A percentile compares a stretch with the other conserved stretches of the same genome.
phyloP scores from a whole-genome alignment of 2,329 filamentous ascomycete species.

The Calcarisporium arbuscula region DNA sequence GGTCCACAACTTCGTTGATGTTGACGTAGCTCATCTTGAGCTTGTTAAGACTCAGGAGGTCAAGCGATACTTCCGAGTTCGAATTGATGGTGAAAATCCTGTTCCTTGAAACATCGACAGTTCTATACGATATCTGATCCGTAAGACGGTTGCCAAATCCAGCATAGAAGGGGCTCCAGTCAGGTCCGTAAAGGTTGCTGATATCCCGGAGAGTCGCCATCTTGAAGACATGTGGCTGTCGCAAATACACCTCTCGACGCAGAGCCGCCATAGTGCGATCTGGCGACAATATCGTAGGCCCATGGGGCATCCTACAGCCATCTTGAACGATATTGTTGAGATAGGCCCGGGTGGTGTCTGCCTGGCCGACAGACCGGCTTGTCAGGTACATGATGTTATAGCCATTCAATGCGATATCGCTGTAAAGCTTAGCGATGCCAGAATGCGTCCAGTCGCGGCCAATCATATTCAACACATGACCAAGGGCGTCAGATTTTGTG shows the following conservation, averaged over 20 bases:
- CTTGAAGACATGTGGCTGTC: slow-evolving; percentile 98
- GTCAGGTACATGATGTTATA: slow-evolving; percentile 99
- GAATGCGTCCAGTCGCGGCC: slow-evolving; percentile 97
- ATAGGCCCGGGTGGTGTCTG: slow-evolving; percentile 84
- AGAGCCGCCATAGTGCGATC: slow-evolving; percentile 92
- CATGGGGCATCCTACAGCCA: slow-evolving; percentile 75
- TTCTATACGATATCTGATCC: slow-evolving; percentile 91
- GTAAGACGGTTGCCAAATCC: slow-evolving; percentile 96
- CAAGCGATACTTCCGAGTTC: slow-evolving; percentile 89
- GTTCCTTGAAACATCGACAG: slow-evolving; percentile 88
- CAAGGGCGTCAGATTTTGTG: slow-evolving; percentile 91
- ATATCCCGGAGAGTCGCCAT: slow-evolving; percentile 98
- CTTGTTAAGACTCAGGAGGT: slow-evolving; percentile 84
- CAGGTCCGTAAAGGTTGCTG: slow-evolving; percentile 72
- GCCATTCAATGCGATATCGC: slow-evolving; percentile 88
- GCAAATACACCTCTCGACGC: slow-evolving; percentile 84
- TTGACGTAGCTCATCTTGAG: slow-evolving; percentile 96
- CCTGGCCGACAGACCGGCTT: slow-evolving; percentile 85
- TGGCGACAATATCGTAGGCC: slow-evolving; percentile 90
- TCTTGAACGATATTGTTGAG: slow-evolving; percentile 86
- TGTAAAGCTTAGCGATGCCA: slow-evolving; percentile 94
- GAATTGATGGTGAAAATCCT: slow-evolving; percentile 99
- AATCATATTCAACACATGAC: slow-evolving; percentile 93
- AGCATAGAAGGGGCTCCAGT: slow-evolving; percentile 84
- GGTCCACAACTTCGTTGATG: slow-evolving; percentile 95